A percentile compares a stretch with the other conserved stretches of the same genome.
phyloP scores from a whole-genome alignment of 2,329 filamentous ascomycete species.

The Ceratocystis cubensis region DNA sequence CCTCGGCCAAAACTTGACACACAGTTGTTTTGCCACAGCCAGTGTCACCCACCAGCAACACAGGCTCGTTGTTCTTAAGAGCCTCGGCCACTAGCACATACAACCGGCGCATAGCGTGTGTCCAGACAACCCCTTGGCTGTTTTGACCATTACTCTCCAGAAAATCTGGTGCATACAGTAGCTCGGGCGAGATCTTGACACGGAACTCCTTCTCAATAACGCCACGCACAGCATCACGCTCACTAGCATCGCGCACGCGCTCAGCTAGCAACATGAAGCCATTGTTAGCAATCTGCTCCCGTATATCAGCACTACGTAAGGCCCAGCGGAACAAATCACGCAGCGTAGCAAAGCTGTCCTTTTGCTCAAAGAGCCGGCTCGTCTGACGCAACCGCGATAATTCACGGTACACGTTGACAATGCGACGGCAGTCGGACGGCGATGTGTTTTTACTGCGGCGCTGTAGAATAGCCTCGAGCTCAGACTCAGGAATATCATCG shows the following conservation, averaged over 20 bases:
- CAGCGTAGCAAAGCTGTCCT: constrained; percentile 91
- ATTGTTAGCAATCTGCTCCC: constrained; percentile 79
- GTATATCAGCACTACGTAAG: constrained; percentile 66
- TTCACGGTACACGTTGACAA: constrained; percentile 88
- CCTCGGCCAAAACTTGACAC: constrained; percentile 80
- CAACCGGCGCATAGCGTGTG: constrained; percentile 79
- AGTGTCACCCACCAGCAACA: constrained; percentile 89
- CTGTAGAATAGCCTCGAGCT: constrained; percentile 82
- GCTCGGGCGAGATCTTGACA: constrained; percentile 61
- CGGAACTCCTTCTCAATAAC: constrained; percentile 88
- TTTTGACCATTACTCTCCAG: constrained; percentile 35
- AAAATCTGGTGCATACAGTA: constrained; percentile 53
- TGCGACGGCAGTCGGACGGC: constrained; percentile 78
- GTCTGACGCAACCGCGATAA: constrained; percentile 82
- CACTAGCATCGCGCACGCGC: constrained; percentile 80
- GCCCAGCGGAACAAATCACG: constrained; percentile 96
- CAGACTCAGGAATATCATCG: constrained; percentile 91
- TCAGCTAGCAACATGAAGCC: constrained; percentile 95
- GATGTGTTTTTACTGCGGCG: constrained; percentile 75
- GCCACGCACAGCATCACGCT: constrained; percentile 69
- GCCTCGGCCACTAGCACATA: constrained; percentile 83
- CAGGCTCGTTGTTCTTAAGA: constrained; percentile 79
- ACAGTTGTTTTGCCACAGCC: constrained; percentile 97
- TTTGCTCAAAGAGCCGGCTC: constrained; percentile 85
- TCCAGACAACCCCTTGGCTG: constrained; percentile 72